A percentile compares a stretch with the other conserved stretches of the same genome.
phyloP scores from a whole-genome alignment of 257 asterid species.

The Scutellaria barbata region DNA sequence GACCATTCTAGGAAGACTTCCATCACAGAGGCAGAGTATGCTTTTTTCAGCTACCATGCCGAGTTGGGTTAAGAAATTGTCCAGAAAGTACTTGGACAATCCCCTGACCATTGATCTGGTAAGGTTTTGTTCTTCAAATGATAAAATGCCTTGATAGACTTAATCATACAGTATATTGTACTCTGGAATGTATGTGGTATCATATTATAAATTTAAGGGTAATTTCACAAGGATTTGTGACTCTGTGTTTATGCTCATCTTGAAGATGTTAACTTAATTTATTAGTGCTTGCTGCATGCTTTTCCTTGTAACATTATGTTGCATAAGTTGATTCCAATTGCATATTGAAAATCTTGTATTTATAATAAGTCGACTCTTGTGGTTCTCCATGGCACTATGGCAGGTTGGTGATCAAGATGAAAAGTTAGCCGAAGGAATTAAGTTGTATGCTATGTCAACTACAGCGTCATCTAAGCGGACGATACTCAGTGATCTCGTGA shows the following conservation, averaged over 20 bases:
- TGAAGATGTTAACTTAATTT: not conserved
- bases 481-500: constrained; percentile 77
- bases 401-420: constrained; percentile 87
- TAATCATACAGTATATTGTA: not conserved
- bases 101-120: constrained; percentile 93
- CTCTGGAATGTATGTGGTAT: not conserved
- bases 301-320: not conserved
- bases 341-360: not conserved
- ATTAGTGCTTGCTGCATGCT: not conserved
- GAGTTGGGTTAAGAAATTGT: constrained; percentile 87
- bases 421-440: constrained; percentile 89
- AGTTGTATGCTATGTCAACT: constrained; percentile 73
- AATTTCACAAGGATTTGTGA: not conserved
- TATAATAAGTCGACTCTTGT: constrained; percentile 9
- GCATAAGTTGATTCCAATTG: constrained; percentile 19
- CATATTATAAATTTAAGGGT: not conserved
- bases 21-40: constrained; percentile 90
- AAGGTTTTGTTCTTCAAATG: constrained; percentile 32
- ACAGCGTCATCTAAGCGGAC: constrained; percentile 71
- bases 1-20: constrained; percentile 70
- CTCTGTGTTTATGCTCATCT: constrained; percentile 3
- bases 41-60: constrained; percentile 99
- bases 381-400: constrained; percentile 6
- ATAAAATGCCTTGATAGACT: constrained; percentile 5
- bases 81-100: constrained; percentile 73